Evolutionary conservation across 2,329 filamentous ascomycete species (phyloP).

Genomic region (Arthroderma sp.): DNA sequence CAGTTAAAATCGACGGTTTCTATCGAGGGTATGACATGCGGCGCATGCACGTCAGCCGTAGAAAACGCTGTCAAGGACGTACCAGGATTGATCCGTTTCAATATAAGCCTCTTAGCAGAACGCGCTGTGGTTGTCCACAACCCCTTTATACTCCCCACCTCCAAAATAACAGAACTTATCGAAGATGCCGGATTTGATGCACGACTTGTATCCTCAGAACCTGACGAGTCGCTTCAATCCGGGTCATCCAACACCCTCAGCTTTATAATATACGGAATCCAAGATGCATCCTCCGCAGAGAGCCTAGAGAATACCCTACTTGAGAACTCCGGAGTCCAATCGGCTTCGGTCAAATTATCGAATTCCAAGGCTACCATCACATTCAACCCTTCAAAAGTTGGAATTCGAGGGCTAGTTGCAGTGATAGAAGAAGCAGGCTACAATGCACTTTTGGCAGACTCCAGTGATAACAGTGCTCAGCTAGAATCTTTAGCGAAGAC

Average conservation of each 20-base stretch:
- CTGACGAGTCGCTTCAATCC: slow-evolving; percentile 43
- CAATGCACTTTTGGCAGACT: slow-evolving; percentile 80
- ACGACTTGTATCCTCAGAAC: slow-evolving; percentile 61
- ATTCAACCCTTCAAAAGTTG: slow-evolving; percentile 58
- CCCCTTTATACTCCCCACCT: slow-evolving; percentile 52
- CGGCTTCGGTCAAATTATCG: slow-evolving; percentile 60
- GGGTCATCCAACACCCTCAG: slow-evolving; percentile 51
- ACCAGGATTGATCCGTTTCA: slow-evolving; percentile 73
- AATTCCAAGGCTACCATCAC: slow-evolving; percentile 61
- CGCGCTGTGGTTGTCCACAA: slow-evolving; percentile 81
- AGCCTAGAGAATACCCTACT: slow-evolving; percentile 56
- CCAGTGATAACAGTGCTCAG: slow-evolving; percentile 92
- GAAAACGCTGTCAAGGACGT: slow-evolving; percentile 67
- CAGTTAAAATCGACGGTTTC: slow-evolving; percentile 65
- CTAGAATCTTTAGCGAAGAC: slow-evolving; percentile 93
- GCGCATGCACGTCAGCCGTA: slow-evolving; percentile 85
- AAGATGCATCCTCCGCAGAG: slow-evolving; percentile 57
- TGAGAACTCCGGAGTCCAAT: slow-evolving; percentile 55
- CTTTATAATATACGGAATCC: slow-evolving; percentile 72
- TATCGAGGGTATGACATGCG: slow-evolving; percentile 95
- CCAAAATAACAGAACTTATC: slow-evolving; percentile 68
- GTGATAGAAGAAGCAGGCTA: slow-evolving; percentile 68
- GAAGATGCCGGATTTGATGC: slow-evolving; percentile 87
- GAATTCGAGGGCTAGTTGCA: slow-evolving; percentile 72
- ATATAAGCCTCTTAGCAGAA: slow-evolving; percentile 87